Conservation (phyloP, 345 rosid genomes). For the Laguncularia racemosa region DNA sequence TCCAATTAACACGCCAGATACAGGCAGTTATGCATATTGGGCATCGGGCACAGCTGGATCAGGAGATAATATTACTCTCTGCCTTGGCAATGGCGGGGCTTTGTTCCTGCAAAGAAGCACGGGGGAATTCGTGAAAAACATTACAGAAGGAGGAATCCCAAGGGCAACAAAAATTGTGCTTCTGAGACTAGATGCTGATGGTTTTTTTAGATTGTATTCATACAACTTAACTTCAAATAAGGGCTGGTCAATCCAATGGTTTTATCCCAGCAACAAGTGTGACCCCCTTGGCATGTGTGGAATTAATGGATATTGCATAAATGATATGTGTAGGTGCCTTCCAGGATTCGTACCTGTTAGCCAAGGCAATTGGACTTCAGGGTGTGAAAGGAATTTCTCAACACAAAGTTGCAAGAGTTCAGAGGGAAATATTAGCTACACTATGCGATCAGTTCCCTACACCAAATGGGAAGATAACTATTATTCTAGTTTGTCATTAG, state of each 20-base stretch:
- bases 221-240: not conserved
- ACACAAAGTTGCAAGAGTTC: constrained; percentile 4
- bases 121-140: too few species aligned
- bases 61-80: too few species aligned
- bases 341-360: constrained; percentile 15
- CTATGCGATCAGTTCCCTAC: not conserved
- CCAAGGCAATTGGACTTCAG: too few species aligned
- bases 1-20: not conserved
- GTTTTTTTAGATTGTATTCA: constrained; percentile 4
- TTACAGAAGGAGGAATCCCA: too few species aligned
- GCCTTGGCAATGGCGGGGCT: too few species aligned
- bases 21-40: constrained; percentile 17
- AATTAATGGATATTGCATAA: constrained; percentile 15
- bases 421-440: not conserved
- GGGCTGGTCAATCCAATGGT: constrained; percentile 1
- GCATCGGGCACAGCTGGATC: fast-evolving
- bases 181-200: too few species aligned
- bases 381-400: too few species aligned
- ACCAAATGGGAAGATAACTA: constrained; percentile 3
- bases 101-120: too few species aligned
- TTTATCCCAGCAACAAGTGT: not conserved
- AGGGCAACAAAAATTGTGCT: too few species aligned
- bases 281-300: constrained; percentile 18
- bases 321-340: constrained; percentile 5
- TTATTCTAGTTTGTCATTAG: not conserved